Conservation (phyloP, 106 monocot species). For the Iris macrosiphon region DNA sequence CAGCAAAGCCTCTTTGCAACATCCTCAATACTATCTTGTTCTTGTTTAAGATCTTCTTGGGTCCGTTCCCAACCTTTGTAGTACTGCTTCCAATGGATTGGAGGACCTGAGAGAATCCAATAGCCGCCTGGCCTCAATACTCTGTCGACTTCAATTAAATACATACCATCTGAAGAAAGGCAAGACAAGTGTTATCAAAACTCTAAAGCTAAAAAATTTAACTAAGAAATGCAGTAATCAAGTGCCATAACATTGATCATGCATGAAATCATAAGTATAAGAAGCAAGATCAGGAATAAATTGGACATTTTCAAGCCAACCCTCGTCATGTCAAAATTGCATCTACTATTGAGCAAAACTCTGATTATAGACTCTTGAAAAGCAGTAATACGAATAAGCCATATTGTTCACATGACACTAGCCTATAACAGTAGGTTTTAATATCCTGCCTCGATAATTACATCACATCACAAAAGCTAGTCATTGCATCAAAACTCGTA, state of each 20-base stretch:
- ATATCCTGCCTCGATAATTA: neutral
- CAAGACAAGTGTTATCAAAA: neutral
- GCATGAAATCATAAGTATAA: too few species aligned
- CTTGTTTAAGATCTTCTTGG: conserved; percentile 46
- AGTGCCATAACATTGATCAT: neutral
- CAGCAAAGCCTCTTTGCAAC: conserved; percentile 44
- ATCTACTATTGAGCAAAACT: neutral
- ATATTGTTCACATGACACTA: neutral
- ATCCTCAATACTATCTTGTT: conserved; percentile 45
- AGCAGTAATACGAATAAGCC: neutral
- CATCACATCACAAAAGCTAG: too few species aligned
- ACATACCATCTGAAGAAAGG: conserved; percentile 38
- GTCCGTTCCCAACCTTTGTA: conserved; percentile 50
- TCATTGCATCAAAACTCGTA: neutral
- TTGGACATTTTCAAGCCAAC: neutral
- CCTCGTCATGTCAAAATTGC: neutral
- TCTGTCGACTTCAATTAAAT: conserved; percentile 47
- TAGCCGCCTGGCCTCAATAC: conserved; percentile 54
- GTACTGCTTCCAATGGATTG: conserved; percentile 52
- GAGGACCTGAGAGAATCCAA: conserved; percentile 59
- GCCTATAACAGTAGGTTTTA: neutral
- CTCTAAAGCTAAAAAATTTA: neutral
- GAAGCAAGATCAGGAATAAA: neutral
- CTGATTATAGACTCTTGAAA: neutral
- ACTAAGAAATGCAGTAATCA: neutral